Evolutionary conservation across 2,329 filamentous ascomycete species (phyloP), one percentile per base, ranked within the genome.

Genomic region (Hypoxylon rubiginosum): DNA sequence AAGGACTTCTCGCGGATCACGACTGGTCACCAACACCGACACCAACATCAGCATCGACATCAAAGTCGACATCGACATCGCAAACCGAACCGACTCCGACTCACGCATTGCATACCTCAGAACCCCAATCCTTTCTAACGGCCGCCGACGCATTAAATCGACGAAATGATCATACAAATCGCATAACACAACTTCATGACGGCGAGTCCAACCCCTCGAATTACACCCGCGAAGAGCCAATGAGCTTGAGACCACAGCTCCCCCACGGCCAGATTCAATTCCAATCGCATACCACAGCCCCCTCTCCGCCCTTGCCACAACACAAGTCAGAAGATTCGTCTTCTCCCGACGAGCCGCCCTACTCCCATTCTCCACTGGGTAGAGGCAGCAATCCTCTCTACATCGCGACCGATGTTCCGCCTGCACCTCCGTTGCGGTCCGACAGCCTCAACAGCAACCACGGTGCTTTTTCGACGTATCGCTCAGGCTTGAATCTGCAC

Each of bases 271-370:
- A 74, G 52, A 71, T 77, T 41, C 74, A 75, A 64, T 82, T 82
- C 66, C 72, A 76, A 57, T 77, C 79, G 48, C 78, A 78, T 65
- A 81, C 78, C 13, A 81, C 78, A 71, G 77, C 80, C 24, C 79
- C 80, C 45, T 81, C 80, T 51, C 77, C 77, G 41, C 73, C 75
- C 24, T 46, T 74, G 50, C 71, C 71, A 34, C 71, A 74, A 24
- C 67, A 66, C 43, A 41, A 68, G 41, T 53, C 66, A 54, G 62
- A 65, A 53, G 62, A 70, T 36, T 53, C 64, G 57, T 57, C 50
- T 3, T 63, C 60, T 43, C 56, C 64, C 52, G 69, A 71, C 59
- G 58, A 68, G 21, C 54, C 58, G 21, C 48, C 70, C 30, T 68
- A 70, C 48, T 67, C 69, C 13, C 66, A 68, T 13, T 72, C 67